These are phyloP conservation scores for Aspergillus mulundensis DNA, from an alignment of 495 filamentous ascomycete genomes.

Conservation along the genomic window DNA sequence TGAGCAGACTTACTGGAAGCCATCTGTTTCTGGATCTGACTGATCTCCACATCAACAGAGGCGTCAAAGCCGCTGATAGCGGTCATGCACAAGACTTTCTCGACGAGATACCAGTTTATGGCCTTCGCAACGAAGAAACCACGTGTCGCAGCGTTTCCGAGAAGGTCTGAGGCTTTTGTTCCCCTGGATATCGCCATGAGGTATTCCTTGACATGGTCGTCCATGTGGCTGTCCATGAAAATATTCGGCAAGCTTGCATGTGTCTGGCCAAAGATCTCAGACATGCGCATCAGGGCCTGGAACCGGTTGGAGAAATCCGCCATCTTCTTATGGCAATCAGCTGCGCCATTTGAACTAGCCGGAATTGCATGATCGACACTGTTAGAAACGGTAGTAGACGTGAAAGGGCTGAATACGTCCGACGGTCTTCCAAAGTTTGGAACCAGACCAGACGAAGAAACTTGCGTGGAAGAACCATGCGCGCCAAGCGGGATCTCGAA, in stretches of 20 bases:
- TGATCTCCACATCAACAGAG: constrained; percentile 15
- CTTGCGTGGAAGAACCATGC: neutral
- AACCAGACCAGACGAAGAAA: neutral
- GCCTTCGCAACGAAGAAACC: constrained; percentile 22
- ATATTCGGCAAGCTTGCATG: constrained; percentile 16
- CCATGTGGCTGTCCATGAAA: constrained; percentile 14
- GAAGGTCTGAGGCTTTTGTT: constrained; percentile 12
- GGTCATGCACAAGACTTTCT: constrained; percentile 14
- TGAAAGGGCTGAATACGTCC: constrained; percentile 1
- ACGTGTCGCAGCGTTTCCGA: constrained; percentile 17
- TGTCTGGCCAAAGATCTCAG: constrained; percentile 7
- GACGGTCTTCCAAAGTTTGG: neutral
- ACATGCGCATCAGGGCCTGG: constrained; percentile 8
- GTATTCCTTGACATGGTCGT: constrained; percentile 14
- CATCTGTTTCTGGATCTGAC: constrained; percentile 13
- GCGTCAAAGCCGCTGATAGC: constrained; percentile 19
- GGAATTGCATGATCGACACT: neutral
- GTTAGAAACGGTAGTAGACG: neutral
- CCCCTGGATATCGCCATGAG: constrained; percentile 17
- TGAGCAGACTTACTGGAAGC: constrained; percentile 3
- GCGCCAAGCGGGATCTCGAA: constrained; percentile 7
- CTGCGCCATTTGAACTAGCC: neutral
- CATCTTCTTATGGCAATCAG: neutral
- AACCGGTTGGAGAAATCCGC: constrained; percentile 9
- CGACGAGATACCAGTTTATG: constrained; percentile 21